phyloP scores from a whole-genome alignment of 106 monocot species.

The Dendrobium chrysotoxum region DNA sequence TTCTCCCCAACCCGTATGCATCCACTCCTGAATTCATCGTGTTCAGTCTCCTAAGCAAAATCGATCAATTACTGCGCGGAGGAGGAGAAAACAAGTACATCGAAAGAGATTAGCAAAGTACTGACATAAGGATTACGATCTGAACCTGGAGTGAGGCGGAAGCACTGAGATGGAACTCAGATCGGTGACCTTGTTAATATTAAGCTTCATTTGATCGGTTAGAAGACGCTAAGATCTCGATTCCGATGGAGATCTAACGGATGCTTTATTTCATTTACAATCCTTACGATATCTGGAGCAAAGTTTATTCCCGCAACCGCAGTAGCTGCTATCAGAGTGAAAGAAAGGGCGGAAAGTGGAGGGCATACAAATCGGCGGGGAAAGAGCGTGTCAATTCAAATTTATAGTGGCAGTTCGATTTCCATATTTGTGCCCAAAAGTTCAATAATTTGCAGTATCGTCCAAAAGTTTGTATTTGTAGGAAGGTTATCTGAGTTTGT shows the following conservation, averaged over 20 bases:
- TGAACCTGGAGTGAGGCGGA: slow-evolving; percentile 79
- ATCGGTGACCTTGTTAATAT: slow-evolving; percentile 97
- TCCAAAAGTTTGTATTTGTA: too few species aligned
- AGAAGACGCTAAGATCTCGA: not conserved
- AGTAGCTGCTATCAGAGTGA: not conserved
- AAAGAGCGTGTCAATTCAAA: not conserved
- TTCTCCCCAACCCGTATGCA: slow-evolving; percentile 25
- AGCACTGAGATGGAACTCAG: slow-evolving; percentile 92
- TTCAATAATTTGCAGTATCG: too few species aligned
- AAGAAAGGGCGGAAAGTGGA: not conserved
- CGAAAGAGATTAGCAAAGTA: not conserved
- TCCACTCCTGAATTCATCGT: slow-evolving; percentile 18
- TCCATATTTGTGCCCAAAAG: not conserved
- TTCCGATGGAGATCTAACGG: not conserved
- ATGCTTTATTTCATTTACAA: not conserved
- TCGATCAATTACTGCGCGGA: not conserved
- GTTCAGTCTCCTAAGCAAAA: slow-evolving; percentile 34
- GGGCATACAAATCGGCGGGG: not conserved
- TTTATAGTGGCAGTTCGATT: not conserved
- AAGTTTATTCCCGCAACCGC: not conserved
- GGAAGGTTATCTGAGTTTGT: too few species aligned
- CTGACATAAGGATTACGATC: slow-evolving; percentile 2
- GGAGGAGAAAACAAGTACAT: slow-evolving; percentile 1
- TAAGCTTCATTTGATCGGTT: slow-evolving; percentile 52
- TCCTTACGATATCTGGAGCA: not conserved